A percentile compares a stretch with the other conserved stretches of the same genome.
These are phyloP conservation scores for Sporothrix pallida DNA, from an alignment of 2,329 filamentous ascomycete genomes.

Conservation along the genomic window DNA sequence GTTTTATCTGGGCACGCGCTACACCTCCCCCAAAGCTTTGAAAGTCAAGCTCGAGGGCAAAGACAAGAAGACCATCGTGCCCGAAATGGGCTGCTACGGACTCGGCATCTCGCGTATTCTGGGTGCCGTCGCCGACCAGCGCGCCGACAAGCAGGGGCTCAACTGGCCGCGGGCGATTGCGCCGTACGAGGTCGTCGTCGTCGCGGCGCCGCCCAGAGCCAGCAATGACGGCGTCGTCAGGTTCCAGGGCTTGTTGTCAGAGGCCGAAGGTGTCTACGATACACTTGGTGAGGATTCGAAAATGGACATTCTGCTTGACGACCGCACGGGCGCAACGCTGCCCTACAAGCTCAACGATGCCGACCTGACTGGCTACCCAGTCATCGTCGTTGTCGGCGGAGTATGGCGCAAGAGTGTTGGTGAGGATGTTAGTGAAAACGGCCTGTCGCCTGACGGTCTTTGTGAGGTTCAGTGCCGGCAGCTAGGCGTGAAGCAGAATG, in stretches of 20 bases:
- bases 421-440: conserved; percentile 46
- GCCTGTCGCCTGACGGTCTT: conserved; percentile 46
- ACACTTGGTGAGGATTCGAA: conserved; percentile 47
- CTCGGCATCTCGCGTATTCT: conserved; percentile 93
- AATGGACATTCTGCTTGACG: conserved; percentile 75
- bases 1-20: conserved; percentile 89
- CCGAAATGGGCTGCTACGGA: conserved; percentile 93
- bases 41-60: conserved; percentile 56
- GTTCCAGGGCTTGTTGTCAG: conserved; percentile 46
- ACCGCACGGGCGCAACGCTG: conserved; percentile 69
- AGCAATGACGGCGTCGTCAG: neutral
- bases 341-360: conserved; percentile 91
- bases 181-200: conserved; percentile 77
- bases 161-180: conserved; percentile 89
- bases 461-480: conserved; percentile 81
- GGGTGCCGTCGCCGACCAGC: conserved; percentile 78
- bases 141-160: conserved; percentile 73
- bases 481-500: conserved; percentile 65
- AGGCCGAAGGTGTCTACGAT: conserved; percentile 69
- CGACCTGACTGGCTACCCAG: conserved; percentile 84
- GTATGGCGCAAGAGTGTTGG: conserved; percentile 67
- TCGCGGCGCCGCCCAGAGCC: conserved; percentile 50
- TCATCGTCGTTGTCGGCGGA: conserved; percentile 79
- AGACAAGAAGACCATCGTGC: neutral
- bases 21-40: conserved; percentile 70